Evolutionary conservation across 306 rosid species (phyloP).

Genomic region (Medicago lupulina): DNA sequence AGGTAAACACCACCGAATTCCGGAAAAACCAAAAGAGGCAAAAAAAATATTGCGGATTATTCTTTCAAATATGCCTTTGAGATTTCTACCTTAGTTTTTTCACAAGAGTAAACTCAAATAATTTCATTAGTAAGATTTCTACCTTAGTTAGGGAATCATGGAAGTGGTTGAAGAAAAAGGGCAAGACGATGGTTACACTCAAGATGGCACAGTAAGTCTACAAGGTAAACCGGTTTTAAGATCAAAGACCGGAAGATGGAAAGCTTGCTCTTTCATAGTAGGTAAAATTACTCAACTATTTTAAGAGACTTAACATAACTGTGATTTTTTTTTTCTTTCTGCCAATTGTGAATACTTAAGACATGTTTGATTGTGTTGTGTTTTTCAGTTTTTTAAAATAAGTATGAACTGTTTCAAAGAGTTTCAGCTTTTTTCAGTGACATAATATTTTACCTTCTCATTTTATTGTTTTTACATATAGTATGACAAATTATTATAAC

Average conservation of each 20-base stretch:
- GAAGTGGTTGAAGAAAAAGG: neutral
- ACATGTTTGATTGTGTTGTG: too few species aligned
- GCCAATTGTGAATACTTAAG: too few species aligned
- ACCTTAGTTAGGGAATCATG: slow-evolving; percentile 5
- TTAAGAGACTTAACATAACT: neutral
- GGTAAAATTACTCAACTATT: neutral
- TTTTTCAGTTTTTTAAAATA: too few species aligned
- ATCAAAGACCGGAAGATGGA: slow-evolving; percentile 13
- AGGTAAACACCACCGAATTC: neutral
- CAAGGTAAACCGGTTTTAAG: neutral
- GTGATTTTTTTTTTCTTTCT: too few species aligned
- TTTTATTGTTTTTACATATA: neutral
- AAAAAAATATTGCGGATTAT: neutral
- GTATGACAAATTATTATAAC: neutral
- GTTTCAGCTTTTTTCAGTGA: too few species aligned
- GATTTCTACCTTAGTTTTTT: neutral
- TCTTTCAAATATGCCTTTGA: neutral
- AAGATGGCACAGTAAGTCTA: slow-evolving; percentile 16
- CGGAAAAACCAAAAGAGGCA: neutral
- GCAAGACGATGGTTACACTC: neutral
- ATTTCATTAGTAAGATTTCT: neutral
- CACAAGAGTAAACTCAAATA: too few species aligned
- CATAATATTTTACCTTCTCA: too few species aligned
- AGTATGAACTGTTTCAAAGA: too few species aligned
- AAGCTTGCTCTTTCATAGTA: slow-evolving; percentile 6